Percentiles rank a stretch among this genome's conserved stretches.
Conservation (phyloP, 1,284 basidiomycete genomes). For the Crucibulum parvulum region DNA sequence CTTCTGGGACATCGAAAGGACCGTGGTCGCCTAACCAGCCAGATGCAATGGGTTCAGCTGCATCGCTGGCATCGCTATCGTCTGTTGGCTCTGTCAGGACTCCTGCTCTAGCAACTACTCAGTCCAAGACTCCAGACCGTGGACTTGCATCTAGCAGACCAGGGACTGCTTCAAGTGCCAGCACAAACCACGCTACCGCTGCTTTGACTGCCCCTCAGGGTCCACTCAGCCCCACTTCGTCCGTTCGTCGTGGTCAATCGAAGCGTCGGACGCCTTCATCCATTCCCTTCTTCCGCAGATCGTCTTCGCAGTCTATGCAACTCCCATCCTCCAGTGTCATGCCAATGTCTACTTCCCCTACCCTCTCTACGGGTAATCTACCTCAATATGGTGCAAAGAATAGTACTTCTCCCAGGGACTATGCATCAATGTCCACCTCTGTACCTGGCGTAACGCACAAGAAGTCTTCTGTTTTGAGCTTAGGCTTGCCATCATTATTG, state of each 20-base stretch:
- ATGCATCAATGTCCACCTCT: constrained; percentile 57
- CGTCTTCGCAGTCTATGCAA: constrained; percentile 89
- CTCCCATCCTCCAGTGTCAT: constrained; percentile 47
- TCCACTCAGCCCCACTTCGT: constrained; percentile 75
- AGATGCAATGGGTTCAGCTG: constrained; percentile 77
- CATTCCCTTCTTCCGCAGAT: constrained; percentile 95
- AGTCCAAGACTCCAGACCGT: constrained; percentile 55
- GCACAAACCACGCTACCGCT: constrained; percentile 62
- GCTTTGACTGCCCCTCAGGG: constrained; percentile 56
- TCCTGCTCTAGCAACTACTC: constrained; percentile 31
- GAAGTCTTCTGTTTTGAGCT: constrained; percentile 77
- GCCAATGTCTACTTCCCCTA: constrained; percentile 57
- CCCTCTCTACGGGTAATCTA: constrained; percentile 49
- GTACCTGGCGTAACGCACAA: constrained; percentile 67
- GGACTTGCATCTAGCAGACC: constrained; percentile 60
- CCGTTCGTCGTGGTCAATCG: constrained; percentile 68
- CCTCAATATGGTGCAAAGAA: constrained; percentile 46
- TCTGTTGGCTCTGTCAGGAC: constrained; percentile 71
- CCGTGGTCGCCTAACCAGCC: constrained; percentile 74
- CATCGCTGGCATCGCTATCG: constrained; percentile 75
- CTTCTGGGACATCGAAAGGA: constrained; percentile 47
- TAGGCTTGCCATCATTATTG: constrained; percentile 82
- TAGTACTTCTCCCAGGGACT: constrained; percentile 60
- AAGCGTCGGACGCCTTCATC: constrained; percentile 91
- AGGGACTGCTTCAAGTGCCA: constrained; percentile 75